Percentiles rank a stretch among this genome's conserved stretches.
phyloP scores from a whole-genome alignment of 495 filamentous ascomycete genomes.

The Parathielavia appendiculata region DNA sequence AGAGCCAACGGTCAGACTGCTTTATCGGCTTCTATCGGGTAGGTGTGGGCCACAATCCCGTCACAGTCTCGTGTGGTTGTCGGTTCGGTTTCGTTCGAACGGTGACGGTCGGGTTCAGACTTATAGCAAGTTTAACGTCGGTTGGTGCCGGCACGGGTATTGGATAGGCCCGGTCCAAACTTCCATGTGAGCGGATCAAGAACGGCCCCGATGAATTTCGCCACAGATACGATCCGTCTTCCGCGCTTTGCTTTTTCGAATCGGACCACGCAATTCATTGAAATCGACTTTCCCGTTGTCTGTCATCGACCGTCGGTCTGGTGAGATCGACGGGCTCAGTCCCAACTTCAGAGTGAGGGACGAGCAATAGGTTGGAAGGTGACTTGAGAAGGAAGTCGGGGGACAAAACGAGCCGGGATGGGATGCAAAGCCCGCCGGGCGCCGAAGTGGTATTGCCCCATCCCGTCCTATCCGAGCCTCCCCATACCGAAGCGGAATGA shows the following conservation, averaged over 20 bases:
- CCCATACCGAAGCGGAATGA: not conserved
- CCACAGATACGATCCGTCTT: not conserved
- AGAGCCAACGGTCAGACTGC: not conserved
- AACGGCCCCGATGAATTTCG: not conserved
- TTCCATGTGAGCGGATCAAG: not conserved
- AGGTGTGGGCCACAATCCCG: not conserved
- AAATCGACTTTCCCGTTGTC: not conserved
- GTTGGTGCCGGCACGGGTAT: constrained; percentile 12
- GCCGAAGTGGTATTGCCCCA: not conserved
- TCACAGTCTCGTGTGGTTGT: not conserved
- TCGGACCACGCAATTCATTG: not conserved
- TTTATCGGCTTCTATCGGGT: constrained; percentile 1
- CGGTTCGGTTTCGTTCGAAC: not conserved
- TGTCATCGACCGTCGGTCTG: not conserved
- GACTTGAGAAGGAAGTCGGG: not conserved
- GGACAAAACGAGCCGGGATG: not conserved
- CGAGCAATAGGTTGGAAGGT: not conserved
- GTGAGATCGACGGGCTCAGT: not conserved
- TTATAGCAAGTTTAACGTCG: constrained; percentile 3
- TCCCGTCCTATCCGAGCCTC: not conserved
- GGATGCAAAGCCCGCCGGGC: not conserved
- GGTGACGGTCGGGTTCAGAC: not conserved
- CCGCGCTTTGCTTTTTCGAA: not conserved
- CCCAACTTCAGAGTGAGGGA: not conserved
- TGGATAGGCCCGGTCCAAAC: not conserved